Evolutionary conservation across 2,329 filamentous ascomycete species (phyloP), one percentile per base, ranked within the genome.

Genomic region (Colletotrichum eremochloae): DNA sequence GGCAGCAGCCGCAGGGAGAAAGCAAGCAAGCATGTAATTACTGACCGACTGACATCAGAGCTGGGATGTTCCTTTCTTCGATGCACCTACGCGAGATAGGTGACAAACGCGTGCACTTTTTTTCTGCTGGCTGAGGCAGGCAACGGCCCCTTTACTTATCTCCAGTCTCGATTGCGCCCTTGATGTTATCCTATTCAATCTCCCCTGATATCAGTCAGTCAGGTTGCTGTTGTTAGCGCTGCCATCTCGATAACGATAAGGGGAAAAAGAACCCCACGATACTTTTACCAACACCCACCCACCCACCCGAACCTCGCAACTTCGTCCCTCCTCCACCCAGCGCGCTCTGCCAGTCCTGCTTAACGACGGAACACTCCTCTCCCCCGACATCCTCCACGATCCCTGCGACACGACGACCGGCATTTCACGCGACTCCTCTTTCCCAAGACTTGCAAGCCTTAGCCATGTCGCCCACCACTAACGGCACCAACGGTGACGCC

Each of bases 51-150:
- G 64, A 68, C 64, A 68, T 71, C 57, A 68, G 65, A 52, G 20
- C 64, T 52, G 64, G 64, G 68, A 71, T 68, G 42, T 15, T 67
- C 68, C 68, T 67, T 71, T 40, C 48, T 71, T 33, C 31, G n/a
- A 33, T 5, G 60, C 11, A 18, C n/a, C 20, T 20, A 42, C 12
- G 4, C n/a, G n/a, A 14, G 9, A 15, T 6, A 18, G 11, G 33
- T 15, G 52, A 62, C 58, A 31, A 18, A 24, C 60, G 58, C 53
- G 50, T 38, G 31, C 20, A 38, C 9, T 33, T 53, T 20, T 33
- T 29, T 8, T 15, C 40, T 18, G 15, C 14, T 46, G 11, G 12
- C 24, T 52, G 24, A 7, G 5, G 5, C 3, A 29, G 24, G 14
- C 8, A 20, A 31, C 15, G 29, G 44, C 33, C 52, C 42, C 44